Percentiles rank a stretch among this genome's conserved stretches.
These are phyloP conservation scores for Pinus albicaulis DNA, from an alignment of 75 land plant species.

Conservation along the genomic window DNA sequence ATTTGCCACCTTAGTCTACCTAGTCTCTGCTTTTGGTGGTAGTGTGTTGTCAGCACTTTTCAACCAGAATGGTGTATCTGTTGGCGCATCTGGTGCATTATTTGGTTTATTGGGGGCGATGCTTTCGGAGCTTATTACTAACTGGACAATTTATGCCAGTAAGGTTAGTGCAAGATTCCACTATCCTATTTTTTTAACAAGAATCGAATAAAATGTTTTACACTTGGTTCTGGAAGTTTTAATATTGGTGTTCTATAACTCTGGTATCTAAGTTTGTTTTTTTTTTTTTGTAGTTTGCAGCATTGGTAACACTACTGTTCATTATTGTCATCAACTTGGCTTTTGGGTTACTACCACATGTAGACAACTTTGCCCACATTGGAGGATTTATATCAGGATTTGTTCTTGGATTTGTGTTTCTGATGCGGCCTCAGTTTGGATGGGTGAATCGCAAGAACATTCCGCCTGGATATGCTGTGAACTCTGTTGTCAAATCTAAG, in stretches of 20 bases:
- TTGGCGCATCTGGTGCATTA: slow-evolving; percentile 96
- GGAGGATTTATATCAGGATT: slow-evolving; percentile 93
- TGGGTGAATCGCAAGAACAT: slow-evolving; percentile 47
- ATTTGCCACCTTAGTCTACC: no score
- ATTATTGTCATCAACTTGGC: slow-evolving; percentile 75
- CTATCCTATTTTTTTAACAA: background rate
- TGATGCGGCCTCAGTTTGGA: slow-evolving; percentile 81
- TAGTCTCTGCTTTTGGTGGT: slow-evolving; percentile 89
- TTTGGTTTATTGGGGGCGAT: slow-evolving; percentile 87
- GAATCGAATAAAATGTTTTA: background rate
- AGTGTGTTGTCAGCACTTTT: slow-evolving; percentile 87
- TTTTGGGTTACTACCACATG: slow-evolving; percentile 80
- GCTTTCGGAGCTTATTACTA: slow-evolving; percentile 88
- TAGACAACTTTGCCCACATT: slow-evolving; percentile 93
- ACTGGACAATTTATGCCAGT: slow-evolving; percentile 84
- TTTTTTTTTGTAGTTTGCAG: slow-evolving; percentile 47
- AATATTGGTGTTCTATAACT: background rate
- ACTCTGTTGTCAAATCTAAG: slow-evolving; percentile 31
- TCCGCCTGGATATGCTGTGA: slow-evolving; percentile 15
- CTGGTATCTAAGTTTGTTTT: background rate
- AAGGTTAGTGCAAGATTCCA: slow-evolving; percentile 41
- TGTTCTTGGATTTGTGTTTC: slow-evolving; percentile 82
- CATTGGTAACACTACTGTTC: slow-evolving; percentile 56
- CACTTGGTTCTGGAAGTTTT: background rate
- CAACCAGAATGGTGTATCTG: slow-evolving; percentile 68